Evolutionary conservation across 1,284 basidiomycete genomes (phyloP), one percentile per base, ranked within the genome.

Genomic region (Tylopilus orsonianus): DNA sequence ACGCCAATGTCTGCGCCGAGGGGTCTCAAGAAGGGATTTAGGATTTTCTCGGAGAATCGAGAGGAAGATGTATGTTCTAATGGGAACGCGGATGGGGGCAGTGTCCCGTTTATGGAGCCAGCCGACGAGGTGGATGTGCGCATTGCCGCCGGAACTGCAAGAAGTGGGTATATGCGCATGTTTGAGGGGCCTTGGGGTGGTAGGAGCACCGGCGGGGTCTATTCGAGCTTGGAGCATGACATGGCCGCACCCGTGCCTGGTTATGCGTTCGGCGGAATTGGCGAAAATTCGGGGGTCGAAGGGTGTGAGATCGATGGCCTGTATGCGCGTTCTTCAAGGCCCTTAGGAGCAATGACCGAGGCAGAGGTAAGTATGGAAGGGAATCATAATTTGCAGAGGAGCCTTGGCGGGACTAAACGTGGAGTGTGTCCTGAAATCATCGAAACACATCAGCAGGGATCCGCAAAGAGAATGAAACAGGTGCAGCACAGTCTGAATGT

Each of bases 81-180:
- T 18, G 45, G 24, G 18, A 39, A 40, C 16, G 41, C n/a, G 1
- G 26, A 19, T 12, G 41, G 18, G 3, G 27, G 35, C 9, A 10
- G 39, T 2, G n/a, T 16, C 24, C 0, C 44, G 34, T 42, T 58
- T 29, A 44, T 48, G 44, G 43, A 27, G 24, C 22, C 48, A 12
- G 53, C 41, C 13, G 47, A 41, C 1, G 55, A 51, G 16, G 20
- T n/a, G 5, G 50, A 41, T 16, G 20, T 38, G 18, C 40, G 34
- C 20, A 14, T 29, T 8, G 22, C 37, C 30, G 19, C 30, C 19
- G 52, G 46, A 9, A 19, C 40, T 5, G 41, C 48, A 18, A 29
- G 47, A 22, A 38, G 51, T 47, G 62, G 51, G 13, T 66, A 63
- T 66, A 63, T 64, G 62, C 60, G 51, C 42, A 16, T 16, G n/a